A percentile compares a stretch with the other conserved stretches of the same genome.
phyloP scores from a whole-genome alignment of 192 early-diverging fungal species.

The Chytriomyces hyalinus region DNA sequence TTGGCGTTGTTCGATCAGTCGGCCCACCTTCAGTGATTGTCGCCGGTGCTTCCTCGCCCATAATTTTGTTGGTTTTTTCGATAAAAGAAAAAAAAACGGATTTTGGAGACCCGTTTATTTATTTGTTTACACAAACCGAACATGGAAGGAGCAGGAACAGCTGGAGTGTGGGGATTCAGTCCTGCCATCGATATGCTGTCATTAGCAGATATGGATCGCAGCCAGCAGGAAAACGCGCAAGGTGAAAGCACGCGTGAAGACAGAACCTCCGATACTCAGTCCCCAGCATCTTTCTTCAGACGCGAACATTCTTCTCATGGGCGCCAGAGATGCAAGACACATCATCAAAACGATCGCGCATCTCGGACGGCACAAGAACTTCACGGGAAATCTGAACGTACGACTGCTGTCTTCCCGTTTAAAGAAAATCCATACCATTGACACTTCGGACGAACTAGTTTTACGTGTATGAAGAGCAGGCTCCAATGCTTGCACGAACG shows the following conservation, averaged over 20 bases:
- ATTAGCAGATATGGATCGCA: neutral
- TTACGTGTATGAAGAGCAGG: slow-evolving; percentile 59
- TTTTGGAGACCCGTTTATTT: neutral
- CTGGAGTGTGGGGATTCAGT: slow-evolving; percentile 48
- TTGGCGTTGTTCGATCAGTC: neutral
- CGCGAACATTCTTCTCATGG: slow-evolving; percentile 50
- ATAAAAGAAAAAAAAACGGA: slow-evolving; percentile 14
- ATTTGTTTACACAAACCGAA: neutral
- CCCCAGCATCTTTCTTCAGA: neutral
- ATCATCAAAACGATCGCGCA: slow-evolving; percentile 55
- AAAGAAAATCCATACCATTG: neutral
- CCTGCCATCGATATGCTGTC: slow-evolving; percentile 48
- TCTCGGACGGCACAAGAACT: slow-evolving; percentile 39
- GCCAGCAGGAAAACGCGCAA: no score
- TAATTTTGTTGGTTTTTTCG: neutral
- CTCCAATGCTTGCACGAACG: slow-evolving; percentile 47
- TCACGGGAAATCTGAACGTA: slow-evolving; percentile 29
- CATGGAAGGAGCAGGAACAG: slow-evolving; percentile 52
- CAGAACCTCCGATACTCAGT: no score
- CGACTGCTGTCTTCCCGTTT: neutral
- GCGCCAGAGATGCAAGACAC: slow-evolving; percentile 51
- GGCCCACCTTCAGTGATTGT: neutral
- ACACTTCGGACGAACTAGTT: slow-evolving; percentile 42
- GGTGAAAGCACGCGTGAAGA: no score
- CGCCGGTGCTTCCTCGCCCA: neutral